These are phyloP conservation scores for Fusarium ambrosium DNA, from an alignment of 2,329 filamentous ascomycete genomes.

Conservation along the genomic window DNA sequence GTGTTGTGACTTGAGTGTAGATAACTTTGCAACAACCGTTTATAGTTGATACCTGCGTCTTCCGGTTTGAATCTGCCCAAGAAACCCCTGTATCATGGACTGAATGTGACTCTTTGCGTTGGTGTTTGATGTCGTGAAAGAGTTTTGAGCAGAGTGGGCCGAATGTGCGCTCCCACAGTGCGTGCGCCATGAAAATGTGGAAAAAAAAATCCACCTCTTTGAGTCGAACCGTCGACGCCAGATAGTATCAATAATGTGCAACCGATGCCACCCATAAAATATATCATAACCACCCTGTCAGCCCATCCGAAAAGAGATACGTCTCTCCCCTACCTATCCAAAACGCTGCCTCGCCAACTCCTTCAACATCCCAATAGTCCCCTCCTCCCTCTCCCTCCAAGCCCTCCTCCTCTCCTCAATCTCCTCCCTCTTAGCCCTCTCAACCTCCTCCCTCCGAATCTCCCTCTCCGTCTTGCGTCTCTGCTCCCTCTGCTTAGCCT, in stretches of 20 bases:
- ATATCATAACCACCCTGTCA: background rate
- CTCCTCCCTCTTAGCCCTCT: slow-evolving; percentile 81
- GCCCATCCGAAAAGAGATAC: background rate
- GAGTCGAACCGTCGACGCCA: background rate
- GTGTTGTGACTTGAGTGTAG: background rate
- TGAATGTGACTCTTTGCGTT: slow-evolving; percentile 15
- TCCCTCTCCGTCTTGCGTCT: slow-evolving; percentile 87
- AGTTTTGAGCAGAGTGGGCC: slow-evolving; percentile 48
- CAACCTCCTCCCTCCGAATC: slow-evolving; percentile 83
- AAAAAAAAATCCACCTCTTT: slow-evolving; percentile 21
- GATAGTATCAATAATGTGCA: background rate
- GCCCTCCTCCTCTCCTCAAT: slow-evolving; percentile 80
- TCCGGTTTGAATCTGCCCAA: background rate
- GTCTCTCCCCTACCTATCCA: slow-evolving; percentile 60
- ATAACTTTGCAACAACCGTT: background rate
- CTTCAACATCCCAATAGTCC: slow-evolving; percentile 85
- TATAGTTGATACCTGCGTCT: background rate
- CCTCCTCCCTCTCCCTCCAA: slow-evolving; percentile 82
- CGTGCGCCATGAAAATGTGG: slow-evolving; percentile 24
- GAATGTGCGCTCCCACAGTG: slow-evolving; percentile 47
- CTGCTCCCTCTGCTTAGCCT: slow-evolving; percentile 73
- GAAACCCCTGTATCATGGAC: background rate
- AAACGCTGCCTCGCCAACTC: slow-evolving; percentile 84
- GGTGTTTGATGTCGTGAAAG: slow-evolving; percentile 41
- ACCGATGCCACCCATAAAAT: background rate